These are phyloP conservation scores for Polychytrium aggregatum DNA, from an alignment of 192 early-diverging fungal species.

Conservation along the genomic window DNA sequence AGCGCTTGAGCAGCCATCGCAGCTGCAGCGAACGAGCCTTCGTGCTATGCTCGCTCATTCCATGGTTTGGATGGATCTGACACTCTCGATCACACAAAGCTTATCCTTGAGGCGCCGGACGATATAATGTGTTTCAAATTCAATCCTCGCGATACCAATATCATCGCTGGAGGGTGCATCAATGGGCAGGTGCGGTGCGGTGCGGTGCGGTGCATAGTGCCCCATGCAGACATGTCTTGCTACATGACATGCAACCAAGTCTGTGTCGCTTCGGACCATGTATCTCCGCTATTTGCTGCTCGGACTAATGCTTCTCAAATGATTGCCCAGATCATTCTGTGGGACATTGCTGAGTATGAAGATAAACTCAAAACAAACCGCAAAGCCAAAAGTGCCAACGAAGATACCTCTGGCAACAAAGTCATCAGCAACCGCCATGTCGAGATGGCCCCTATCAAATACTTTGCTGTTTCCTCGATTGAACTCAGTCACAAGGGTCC, in stretches of 20 bases:
- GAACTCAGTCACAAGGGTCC: conserved; percentile 36
- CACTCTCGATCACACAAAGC: too few relatives aligned
- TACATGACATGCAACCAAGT: too few relatives aligned
- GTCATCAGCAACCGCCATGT: conserved; percentile 2
- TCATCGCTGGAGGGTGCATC: conserved; percentile 44
- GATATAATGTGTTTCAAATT: conserved; percentile 45
- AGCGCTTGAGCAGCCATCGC: too few relatives aligned
- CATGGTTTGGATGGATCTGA: too few relatives aligned
- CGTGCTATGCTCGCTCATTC: too few relatives aligned
- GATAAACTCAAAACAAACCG: conserved; percentile 39
- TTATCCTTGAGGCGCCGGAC: conserved; percentile 53
- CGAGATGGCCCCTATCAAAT: conserved; percentile 27
- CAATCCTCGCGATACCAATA: conserved; percentile 40
- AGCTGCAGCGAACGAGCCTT: too few relatives aligned
- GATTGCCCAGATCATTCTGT: conserved; percentile 28
- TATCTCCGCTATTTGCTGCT: not conserved
- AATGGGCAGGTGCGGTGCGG: conserved; percentile 45
- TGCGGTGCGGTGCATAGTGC: too few relatives aligned
- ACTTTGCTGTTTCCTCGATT: conserved; percentile 40
- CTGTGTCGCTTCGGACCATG: too few relatives aligned
- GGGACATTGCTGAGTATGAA: conserved; percentile 49
- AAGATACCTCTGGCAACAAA: not conserved
- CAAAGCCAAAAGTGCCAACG: conserved; percentile 18
- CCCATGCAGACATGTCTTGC: not conserved
- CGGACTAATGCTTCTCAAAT: not conserved